Conservation (phyloP, 768 basidiomycete genomes). For the Russula emetica region DNA sequence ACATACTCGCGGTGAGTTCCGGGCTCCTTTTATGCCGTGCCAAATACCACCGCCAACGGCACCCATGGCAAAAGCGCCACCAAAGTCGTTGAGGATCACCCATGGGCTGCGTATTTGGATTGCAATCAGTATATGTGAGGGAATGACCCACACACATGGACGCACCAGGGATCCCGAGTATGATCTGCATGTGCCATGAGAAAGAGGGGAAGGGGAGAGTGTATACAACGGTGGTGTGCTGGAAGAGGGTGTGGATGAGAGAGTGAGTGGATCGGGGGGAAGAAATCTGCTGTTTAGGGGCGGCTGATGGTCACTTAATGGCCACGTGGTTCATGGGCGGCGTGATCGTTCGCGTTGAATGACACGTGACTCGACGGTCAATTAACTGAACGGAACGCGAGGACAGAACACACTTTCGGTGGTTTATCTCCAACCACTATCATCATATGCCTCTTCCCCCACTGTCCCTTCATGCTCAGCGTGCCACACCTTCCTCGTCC, state of each 20-base stretch:
- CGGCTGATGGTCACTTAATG: constrained; percentile 10
- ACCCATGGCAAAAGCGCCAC: constrained; percentile 97
- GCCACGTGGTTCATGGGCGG: constrained; percentile 4
- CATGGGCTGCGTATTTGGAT: constrained; percentile 69
- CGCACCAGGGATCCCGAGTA: constrained; percentile 88
- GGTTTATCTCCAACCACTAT: constrained; percentile 17
- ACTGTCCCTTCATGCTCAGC: constrained; percentile 4
- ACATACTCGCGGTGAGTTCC: constrained; percentile 90
- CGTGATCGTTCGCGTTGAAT: not conserved
- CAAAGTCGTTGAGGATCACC: constrained; percentile 98
- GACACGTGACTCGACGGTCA: constrained; percentile 7
- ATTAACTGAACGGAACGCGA: constrained; percentile 19
- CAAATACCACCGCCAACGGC: constrained; percentile 97
- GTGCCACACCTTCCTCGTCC: constrained; percentile 30
- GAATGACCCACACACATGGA: not conserved
- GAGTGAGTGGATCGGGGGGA: not conserved
- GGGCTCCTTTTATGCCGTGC: constrained; percentile 97
- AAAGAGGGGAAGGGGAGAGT: constrained; percentile 8
- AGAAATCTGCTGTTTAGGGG: constrained; percentile 20
- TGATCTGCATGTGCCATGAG: constrained; percentile 87
- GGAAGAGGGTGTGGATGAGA: not conserved
- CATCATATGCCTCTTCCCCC: constrained; percentile 18
- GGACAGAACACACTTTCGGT: not conserved
- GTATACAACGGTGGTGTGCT: constrained; percentile 11
- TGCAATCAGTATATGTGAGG: constrained; percentile 10